Percentiles rank a stretch among this genome's conserved stretches.
Evolutionary conservation across 2,329 filamentous ascomycete genomes (phyloP).

Genomic region (Trichoderma oligosporum): DNA sequence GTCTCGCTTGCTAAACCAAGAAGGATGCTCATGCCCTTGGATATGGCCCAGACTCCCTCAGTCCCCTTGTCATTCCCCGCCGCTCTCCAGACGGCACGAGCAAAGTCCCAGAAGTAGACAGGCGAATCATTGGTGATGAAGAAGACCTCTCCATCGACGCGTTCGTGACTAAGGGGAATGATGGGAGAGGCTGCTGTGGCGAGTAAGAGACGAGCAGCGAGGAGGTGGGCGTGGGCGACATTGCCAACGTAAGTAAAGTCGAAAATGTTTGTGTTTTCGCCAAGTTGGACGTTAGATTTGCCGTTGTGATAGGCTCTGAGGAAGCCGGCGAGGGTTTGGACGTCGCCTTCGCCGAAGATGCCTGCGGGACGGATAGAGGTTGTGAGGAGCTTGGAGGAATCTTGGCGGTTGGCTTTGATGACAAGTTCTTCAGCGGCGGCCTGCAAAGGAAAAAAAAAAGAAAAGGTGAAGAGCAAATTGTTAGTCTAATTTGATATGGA

Average conservation of each 20-base stretch:
- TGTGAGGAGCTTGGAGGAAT: constrained; percentile 63
- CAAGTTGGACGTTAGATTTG: constrained; percentile 76
- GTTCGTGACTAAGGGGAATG: constrained; percentile 65
- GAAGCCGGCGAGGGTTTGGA: constrained; percentile 68
- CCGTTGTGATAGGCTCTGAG: constrained; percentile 65
- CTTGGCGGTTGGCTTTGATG: constrained; percentile 66
- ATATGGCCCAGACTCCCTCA: constrained; percentile 53
- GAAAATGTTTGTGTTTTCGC: constrained; percentile 61
- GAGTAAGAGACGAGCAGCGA: constrained; percentile 72
- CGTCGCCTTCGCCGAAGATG: constrained; percentile 88
- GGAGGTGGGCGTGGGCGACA: constrained; percentile 72
- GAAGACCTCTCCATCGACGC: constrained; percentile 80
- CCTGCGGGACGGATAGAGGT: constrained; percentile 78
- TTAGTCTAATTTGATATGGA: too few species aligned
- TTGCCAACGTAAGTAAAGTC: constrained; percentile 64
- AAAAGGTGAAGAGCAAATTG: not conserved
- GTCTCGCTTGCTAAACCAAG: constrained; percentile 54
- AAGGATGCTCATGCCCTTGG: constrained; percentile 48
- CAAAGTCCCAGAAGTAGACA: constrained; percentile 88
- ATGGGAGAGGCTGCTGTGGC: constrained; percentile 52
- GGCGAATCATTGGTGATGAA: constrained; percentile 88
- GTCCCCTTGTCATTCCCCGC: constrained; percentile 52
- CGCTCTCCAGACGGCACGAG: constrained; percentile 69
- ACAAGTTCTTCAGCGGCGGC: constrained; percentile 79
- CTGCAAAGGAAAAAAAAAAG: constrained; percentile 32